phyloP scores from a whole-genome alignment of 2,329 filamentous ascomycete species.

The Alternaria postmessia region DNA sequence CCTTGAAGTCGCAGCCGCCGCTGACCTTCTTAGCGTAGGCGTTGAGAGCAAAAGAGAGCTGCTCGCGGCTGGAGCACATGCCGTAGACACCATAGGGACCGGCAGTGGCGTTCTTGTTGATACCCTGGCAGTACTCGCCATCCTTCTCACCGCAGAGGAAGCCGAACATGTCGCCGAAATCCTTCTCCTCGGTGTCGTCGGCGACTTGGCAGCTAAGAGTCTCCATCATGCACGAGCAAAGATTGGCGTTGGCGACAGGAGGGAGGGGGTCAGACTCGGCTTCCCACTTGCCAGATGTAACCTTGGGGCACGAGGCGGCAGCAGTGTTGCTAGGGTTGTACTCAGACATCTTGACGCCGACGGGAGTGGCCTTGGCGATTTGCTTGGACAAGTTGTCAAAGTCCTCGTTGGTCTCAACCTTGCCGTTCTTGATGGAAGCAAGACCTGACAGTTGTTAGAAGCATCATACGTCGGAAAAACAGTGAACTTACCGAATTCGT shows the following conservation, averaged over 20 bases:
- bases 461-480: not conserved
- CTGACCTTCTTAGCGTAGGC: constrained; percentile 63
- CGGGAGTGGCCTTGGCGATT: constrained; percentile 73
- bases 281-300: constrained; percentile 69
- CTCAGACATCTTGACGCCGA: constrained; percentile 67
- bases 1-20: constrained; percentile 75
- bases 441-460: constrained; percentile 61
- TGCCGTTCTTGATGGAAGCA: constrained; percentile 65
- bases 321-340: constrained; percentile 80
- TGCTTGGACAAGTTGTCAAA: constrained; percentile 70
- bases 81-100: constrained; percentile 79
- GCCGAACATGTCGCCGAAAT: constrained; percentile 75
- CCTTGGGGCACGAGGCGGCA: constrained; percentile 73
- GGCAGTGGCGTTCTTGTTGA: constrained; percentile 70
- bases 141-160: constrained; percentile 70
- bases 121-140: constrained; percentile 69
- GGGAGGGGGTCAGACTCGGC: constrained; percentile 74
- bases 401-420: constrained; percentile 68
- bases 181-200: constrained; percentile 61
- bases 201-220: constrained; percentile 75
- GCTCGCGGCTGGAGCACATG: constrained; percentile 75
- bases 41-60: constrained; percentile 78
- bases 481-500: constrained; percentile 76
- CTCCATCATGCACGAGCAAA: constrained; percentile 87
- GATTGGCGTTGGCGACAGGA: constrained; percentile 76